Conservation (phyloP, 345 rosid genomes). For the Populus ilicifolia region DNA sequence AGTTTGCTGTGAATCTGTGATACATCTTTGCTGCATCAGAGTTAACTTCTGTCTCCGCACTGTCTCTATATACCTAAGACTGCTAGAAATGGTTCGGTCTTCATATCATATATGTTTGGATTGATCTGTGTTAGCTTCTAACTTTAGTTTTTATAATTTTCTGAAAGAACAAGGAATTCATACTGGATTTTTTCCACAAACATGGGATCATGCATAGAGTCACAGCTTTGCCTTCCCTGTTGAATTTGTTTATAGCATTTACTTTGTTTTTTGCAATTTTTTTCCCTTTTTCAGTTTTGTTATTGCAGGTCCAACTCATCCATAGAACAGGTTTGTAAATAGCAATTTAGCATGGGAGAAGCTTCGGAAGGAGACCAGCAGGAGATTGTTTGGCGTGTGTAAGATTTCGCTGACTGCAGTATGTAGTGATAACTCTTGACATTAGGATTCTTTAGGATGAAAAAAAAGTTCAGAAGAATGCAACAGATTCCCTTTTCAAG, state of each 20-base stretch:
- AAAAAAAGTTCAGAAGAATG: background rate
- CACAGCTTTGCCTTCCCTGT: background rate
- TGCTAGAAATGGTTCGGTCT: background rate
- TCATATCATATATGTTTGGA: background rate
- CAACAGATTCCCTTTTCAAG: background rate
- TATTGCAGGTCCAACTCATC: conserved; percentile 21
- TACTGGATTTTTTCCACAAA: background rate
- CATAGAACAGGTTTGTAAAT: conserved; percentile 22
- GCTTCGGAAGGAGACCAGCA: background rate
- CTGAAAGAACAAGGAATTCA: too few species aligned
- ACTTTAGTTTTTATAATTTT: background rate
- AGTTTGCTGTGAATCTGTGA: background rate
- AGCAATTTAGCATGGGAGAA: conserved; percentile 18
- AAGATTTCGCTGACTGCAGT: conserved; percentile 8
- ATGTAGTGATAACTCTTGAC: conserved; percentile 10
- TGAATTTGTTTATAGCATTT: background rate
- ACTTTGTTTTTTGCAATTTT: background rate
- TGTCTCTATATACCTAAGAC: background rate
- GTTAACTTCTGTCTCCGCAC: background rate
- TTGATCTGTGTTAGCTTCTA: background rate
- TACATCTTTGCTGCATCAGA: background rate
- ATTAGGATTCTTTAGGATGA: conserved; percentile 16
- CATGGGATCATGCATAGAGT: background rate
- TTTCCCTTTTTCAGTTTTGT: background rate
- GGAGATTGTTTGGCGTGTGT: conserved; percentile 19